Percentiles rank a stretch among this genome's conserved stretches.
phyloP scores from a whole-genome alignment of 192 early-diverging fungal species.

The Geranomyces variabilis region DNA sequence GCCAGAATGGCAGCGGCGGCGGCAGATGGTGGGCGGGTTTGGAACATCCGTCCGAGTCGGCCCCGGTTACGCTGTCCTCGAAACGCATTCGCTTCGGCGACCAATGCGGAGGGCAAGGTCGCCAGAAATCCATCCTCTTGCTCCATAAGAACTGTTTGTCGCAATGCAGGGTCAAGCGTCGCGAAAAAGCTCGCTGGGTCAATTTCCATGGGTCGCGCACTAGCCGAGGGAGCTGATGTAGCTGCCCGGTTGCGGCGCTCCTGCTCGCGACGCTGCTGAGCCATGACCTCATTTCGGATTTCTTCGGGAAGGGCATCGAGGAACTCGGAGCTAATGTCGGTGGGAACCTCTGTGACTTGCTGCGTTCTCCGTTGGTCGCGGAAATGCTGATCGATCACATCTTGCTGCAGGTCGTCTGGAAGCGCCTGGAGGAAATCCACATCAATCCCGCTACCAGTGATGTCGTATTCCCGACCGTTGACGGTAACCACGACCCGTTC shows the following conservation, averaged over 20 bases:
- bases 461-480: constrained; percentile 81
- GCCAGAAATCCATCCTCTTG: constrained; percentile 52
- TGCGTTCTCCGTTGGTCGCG: constrained; percentile 53
- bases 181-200: constrained; percentile 63
- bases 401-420: constrained; percentile 90
- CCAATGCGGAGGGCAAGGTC: constrained; percentile 42
- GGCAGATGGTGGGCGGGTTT: not conserved
- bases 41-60: constrained; percentile 5
- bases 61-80: constrained; percentile 19
- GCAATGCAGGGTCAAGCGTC: constrained; percentile 56
- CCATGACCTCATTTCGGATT: constrained; percentile 85
- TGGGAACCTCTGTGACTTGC: constrained; percentile 28
- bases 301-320: constrained; percentile 88
- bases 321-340: constrained; percentile 68
- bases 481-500: constrained; percentile 60
- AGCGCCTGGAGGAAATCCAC: constrained; percentile 90
- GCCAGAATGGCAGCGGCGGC: constrained; percentile 5
- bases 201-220: constrained; percentile 32
- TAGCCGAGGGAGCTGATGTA: constrained; percentile 4
- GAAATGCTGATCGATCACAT: constrained; percentile 86
- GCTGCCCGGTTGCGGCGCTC: constrained; percentile 64
- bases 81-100: constrained; percentile 57
- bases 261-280: constrained; percentile 71
- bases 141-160: constrained; percentile 58
- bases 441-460: constrained; percentile 91